These are phyloP conservation scores for Fusarium sterilihyphosum DNA, from an alignment of 2,329 filamentous ascomycete genomes.

Conservation along the genomic window DNA sequence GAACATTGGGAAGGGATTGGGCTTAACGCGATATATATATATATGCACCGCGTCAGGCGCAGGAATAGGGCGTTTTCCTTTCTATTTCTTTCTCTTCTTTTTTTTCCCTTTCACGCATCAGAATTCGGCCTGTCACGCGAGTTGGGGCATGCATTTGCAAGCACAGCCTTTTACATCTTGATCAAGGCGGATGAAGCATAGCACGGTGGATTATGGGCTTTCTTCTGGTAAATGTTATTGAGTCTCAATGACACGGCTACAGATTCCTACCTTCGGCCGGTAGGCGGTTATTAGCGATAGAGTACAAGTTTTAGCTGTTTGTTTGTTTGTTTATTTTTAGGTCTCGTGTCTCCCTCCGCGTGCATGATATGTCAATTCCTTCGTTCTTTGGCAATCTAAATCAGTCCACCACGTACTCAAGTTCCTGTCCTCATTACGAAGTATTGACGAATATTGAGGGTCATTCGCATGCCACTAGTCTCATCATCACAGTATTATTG, in stretches of 20 bases:
- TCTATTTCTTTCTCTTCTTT: background rate
- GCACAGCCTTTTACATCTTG: background rate
- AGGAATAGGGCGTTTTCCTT: constrained; percentile 16
- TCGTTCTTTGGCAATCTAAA: background rate
- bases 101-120: background rate
- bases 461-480: background rate
- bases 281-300: constrained; percentile 4
- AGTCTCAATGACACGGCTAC: background rate
- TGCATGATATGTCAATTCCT: background rate
- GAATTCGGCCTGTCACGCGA: background rate
- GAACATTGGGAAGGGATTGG: constrained; percentile 8
- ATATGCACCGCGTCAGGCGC: background rate
- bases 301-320: constrained; percentile 8
- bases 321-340: constrained; percentile 4
- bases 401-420: background rate
- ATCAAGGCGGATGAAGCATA: background rate
- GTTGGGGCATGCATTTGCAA: background rate
- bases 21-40: constrained; percentile 11
- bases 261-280: background rate
- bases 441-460: background rate
- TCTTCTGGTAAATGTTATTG: background rate
- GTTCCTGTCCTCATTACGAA: background rate
- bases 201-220: background rate
- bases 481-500: background rate
- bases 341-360: background rate